Evolutionary conservation across 192 early-diverging fungal genomes (phyloP).

Genomic region (Spizellomyces punctatus): DNA sequence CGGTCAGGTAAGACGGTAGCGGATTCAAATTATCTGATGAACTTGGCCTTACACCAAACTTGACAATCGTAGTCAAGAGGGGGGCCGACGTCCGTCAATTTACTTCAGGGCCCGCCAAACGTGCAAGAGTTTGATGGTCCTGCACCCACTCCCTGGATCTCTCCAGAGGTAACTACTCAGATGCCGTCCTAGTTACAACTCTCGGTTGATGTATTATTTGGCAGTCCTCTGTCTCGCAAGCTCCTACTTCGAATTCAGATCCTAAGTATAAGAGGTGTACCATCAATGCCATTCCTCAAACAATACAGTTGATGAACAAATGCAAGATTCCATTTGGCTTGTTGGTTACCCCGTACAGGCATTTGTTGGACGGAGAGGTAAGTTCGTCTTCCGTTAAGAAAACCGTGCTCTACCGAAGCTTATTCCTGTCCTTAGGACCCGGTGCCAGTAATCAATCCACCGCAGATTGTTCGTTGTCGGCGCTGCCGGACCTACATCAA

Average conservation of each 20-base stretch:
- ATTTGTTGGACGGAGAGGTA: slow-evolving; percentile 66
- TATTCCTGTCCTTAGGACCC: slow-evolving; percentile 46
- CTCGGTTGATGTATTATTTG: not conserved
- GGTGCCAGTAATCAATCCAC: slow-evolving; percentile 87
- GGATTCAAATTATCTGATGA: too few species aligned
- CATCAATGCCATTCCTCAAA: slow-evolving; percentile 86
- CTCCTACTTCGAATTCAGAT: slow-evolving; percentile 64
- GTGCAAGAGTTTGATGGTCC: slow-evolving; percentile 12
- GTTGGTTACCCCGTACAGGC: slow-evolving; percentile 86
- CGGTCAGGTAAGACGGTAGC: not conserved
- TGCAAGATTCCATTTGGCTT: slow-evolving; percentile 89
- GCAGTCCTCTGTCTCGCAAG: slow-evolving; percentile 46
- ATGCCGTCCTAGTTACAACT: not conserved
- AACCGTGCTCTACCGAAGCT: slow-evolving; percentile 76
- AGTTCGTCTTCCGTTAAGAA: slow-evolving; percentile 66
- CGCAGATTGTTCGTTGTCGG: slow-evolving; percentile 89
- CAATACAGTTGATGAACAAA: slow-evolving; percentile 78
- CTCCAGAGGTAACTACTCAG: not conserved
- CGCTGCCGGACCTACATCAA: slow-evolving; percentile 96
- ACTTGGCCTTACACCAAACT: too few species aligned
- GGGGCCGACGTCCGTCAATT: slow-evolving; percentile 29
- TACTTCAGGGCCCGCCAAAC: slow-evolving; percentile 34
- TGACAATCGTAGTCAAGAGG: not conserved
- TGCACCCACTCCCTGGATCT: slow-evolving; percentile 22
- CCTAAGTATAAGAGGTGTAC: slow-evolving; percentile 88